Evolutionary conservation across 75 land plant genomes (phyloP).

Genomic region (Adiantum capillusveneris): DNA sequence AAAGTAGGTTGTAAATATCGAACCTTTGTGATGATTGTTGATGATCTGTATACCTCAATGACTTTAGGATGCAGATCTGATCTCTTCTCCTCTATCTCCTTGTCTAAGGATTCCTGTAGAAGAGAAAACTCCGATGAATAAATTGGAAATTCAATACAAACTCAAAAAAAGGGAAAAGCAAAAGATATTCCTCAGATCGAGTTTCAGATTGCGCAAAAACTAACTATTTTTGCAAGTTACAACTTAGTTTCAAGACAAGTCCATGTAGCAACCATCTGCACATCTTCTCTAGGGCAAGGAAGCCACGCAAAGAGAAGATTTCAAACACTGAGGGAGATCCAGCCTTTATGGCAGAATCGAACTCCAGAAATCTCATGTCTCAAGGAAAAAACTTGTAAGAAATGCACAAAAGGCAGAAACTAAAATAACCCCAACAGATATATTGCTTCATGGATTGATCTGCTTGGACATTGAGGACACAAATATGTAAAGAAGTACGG

Average conservation of each 20-base stretch:
- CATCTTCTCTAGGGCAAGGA: conserved; percentile 2
- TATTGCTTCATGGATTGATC: no score
- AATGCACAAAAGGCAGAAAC: no score
- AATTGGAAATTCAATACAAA: background rate
- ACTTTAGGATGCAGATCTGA: conserved; percentile 48
- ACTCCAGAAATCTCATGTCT: no score
- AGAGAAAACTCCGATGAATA: background rate
- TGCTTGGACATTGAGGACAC: no score
- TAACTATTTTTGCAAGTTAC: no score
- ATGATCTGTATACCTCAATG: conserved; percentile 48
- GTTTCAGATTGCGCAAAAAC: background rate
- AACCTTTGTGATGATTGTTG: conserved; percentile 5
- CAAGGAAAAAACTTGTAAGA: no score
- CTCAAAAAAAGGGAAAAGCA: background rate
- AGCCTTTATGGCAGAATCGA: no score
- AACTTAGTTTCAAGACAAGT: background rate
- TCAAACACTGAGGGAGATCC: no score
- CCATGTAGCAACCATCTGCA: background rate
- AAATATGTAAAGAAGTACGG: no score
- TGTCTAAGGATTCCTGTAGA: conserved; percentile 37
- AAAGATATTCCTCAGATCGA: background rate
- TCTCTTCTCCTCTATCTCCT: conserved; percentile 53
- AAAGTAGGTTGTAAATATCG: no score
- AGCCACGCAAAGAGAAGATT: no score
- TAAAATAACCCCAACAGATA: no score